Percentiles rank a stretch among this genome's conserved stretches.
These are phyloP conservation scores for Penicillium sp. DNA, from an alignment of 2,329 filamentous ascomycete genomes.

Conservation along the genomic window DNA sequence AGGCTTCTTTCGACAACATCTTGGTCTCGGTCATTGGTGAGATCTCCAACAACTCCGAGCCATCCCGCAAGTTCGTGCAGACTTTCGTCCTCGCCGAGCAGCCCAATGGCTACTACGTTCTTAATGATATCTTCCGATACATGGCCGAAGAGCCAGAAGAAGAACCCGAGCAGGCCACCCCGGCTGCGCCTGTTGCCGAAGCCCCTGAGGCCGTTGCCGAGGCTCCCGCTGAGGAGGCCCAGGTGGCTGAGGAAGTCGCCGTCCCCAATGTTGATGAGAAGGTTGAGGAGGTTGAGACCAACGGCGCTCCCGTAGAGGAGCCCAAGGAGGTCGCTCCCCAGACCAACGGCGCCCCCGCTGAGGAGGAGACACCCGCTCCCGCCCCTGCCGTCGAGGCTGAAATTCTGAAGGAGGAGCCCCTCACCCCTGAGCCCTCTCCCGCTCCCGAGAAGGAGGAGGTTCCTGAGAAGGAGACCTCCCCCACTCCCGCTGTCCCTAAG, in stretches of 20 bases:
- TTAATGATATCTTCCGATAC: conserved; percentile 97
- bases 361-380: conserved; percentile 22
- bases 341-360: conserved; percentile 33
- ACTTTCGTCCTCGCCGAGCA: conserved; percentile 96
- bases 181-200: conserved; percentile 42
- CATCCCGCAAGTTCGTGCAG: conserved; percentile 94
- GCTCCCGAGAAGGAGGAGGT: conserved; percentile 46
- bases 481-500: conserved; percentile 53
- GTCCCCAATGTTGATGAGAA: conserved; percentile 67
- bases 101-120: conserved; percentile 93
- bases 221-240: conserved; percentile 29
- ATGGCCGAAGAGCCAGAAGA: conserved; percentile 72
- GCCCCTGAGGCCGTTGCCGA: conserved; percentile 35
- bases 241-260: conserved; percentile 45
- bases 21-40: conserved; percentile 98
- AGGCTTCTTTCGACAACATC: conserved; percentile 88
- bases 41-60: conserved; percentile 87
- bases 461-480: conserved; percentile 53
- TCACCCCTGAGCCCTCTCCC: conserved; percentile 59
- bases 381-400: conserved; percentile 40
- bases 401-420: conserved; percentile 61
- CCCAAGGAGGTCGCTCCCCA: conserved; percentile 32
- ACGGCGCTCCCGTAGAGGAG: conserved; percentile 44
- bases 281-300: conserved; percentile 63
- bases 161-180: conserved; percentile 46